phyloP scores from a whole-genome alignment of 83 land plant genomes.

The Isoetes engelmannii region DNA sequence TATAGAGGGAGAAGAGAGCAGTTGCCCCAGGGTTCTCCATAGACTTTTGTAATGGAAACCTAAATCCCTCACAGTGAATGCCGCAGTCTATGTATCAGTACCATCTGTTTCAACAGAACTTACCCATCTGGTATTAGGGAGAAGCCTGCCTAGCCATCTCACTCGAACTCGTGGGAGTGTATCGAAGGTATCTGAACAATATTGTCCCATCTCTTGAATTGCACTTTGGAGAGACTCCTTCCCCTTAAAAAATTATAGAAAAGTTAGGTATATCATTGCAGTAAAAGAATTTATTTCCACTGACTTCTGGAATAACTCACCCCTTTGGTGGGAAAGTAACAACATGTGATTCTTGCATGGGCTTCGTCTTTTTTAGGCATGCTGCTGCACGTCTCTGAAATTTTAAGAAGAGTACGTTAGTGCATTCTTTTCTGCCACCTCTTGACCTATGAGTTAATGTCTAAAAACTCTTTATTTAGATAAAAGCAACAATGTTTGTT shows the following conservation, averaged over 20 bases:
- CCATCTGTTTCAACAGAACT: not conserved
- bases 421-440: too few species aligned
- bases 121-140: constrained; percentile 66
- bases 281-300: too few species aligned
- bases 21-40: too few species aligned
- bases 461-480: too few species aligned
- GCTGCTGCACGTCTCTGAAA: too few species aligned
- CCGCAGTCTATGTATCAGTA: too few species aligned
- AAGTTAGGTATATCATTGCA: not conserved
- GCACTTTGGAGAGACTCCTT: constrained; percentile 39
- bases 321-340: constrained; percentile 51
- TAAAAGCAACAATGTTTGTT: too few species aligned
- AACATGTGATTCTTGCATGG: constrained; percentile 50
- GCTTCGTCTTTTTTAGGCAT: not conserved
- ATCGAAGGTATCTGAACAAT: constrained; percentile 29
- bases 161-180: constrained; percentile 42
- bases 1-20: too few species aligned
- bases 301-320: constrained; percentile 16
- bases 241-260: not conserved
- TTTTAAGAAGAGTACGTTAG: too few species aligned
- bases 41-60: too few species aligned
- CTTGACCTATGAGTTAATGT: too few species aligned
- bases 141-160: constrained; percentile 53
- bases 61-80: too few species aligned
- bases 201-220: constrained; percentile 25